Evolutionary conservation across 306 rosid genomes (phyloP).

Genomic region (apple (Malus domestica)): DNA sequence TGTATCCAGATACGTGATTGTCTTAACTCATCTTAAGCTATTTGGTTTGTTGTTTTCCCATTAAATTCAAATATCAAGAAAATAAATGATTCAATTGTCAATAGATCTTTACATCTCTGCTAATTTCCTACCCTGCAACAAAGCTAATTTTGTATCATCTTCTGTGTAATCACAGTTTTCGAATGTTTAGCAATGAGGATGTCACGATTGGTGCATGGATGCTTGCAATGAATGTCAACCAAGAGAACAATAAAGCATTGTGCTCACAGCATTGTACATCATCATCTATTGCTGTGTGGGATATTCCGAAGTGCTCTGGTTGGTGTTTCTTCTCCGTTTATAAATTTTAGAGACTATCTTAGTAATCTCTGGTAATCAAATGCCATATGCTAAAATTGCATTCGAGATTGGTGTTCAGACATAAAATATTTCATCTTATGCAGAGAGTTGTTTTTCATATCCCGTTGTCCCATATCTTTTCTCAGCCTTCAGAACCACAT

Average conservation of each 20-base stretch:
- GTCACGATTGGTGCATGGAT: slow-evolving; percentile 98
- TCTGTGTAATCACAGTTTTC: slow-evolving; percentile 52
- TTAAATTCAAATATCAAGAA: not conserved
- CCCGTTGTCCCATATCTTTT: not conserved
- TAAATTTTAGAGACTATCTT: not conserved
- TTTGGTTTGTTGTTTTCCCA: not conserved
- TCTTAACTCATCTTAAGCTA: not conserved
- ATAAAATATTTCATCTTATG: not conserved
- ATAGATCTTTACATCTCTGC: not conserved
- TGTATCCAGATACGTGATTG: not conserved
- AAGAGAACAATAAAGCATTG: slow-evolving; percentile 68
- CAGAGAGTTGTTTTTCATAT: not conserved
- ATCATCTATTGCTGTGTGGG: slow-evolving; percentile 92
- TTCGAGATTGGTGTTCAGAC: not conserved
- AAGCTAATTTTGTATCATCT: not conserved
- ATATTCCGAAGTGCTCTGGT: slow-evolving; percentile 98
- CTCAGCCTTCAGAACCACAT: not conserved
- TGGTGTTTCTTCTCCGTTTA: slow-evolving; percentile 24
- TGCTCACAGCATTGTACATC: slow-evolving; percentile 62
- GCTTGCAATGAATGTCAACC: slow-evolving; percentile 98
- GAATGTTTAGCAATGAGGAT: slow-evolving; percentile 98
- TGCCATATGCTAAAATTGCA: not conserved
- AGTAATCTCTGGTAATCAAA: not conserved
- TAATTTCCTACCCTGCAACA: not conserved
- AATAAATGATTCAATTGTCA: not conserved